A percentile compares a stretch with the other conserved stretches of the same genome.
These are phyloP conservation scores for Aspergillus alliaceus DNA, from an alignment of 2,329 filamentous ascomycete species.

Conservation along the genomic window DNA sequence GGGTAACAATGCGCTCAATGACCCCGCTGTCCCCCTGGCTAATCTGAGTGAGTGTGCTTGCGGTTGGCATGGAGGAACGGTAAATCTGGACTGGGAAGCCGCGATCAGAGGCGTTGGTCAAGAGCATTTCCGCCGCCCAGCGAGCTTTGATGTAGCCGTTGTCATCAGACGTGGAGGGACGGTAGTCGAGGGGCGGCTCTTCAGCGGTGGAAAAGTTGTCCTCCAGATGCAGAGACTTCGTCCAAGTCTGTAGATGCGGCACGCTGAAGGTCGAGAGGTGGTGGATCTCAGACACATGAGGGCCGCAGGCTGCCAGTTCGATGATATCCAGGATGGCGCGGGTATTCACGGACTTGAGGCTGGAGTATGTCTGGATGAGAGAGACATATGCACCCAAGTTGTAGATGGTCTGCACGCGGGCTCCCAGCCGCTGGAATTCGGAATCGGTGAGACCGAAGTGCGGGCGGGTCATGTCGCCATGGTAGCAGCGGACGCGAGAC, in stretches of 20 bases:
- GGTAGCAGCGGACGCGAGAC: not conserved
- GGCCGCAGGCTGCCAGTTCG: not conserved
- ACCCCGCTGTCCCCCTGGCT: not conserved
- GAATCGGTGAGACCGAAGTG: not conserved
- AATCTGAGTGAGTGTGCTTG: not conserved
- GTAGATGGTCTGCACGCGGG: not conserved
- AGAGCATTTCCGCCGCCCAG: not conserved
- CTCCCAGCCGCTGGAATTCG: not conserved
- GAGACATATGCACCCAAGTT: not conserved
- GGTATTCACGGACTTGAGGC: not conserved
- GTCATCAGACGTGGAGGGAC: not conserved
- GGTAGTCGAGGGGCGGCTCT: not conserved
- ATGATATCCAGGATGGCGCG: not conserved
- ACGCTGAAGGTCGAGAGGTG: slow-evolving; percentile 6
- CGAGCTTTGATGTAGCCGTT: slow-evolving; percentile 5
- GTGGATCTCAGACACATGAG: not conserved
- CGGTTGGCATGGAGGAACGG: not conserved
- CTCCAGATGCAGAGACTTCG: not conserved
- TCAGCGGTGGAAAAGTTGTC: not conserved
- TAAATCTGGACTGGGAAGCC: slow-evolving; percentile 5
- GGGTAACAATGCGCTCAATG: not conserved
- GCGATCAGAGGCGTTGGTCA: not conserved
- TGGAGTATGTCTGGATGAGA: not conserved
- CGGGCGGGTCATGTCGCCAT: not conserved
- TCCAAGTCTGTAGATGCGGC: slow-evolving; percentile 4